These are phyloP conservation scores for Madurella fahalii DNA, from an alignment of 2,329 filamentous ascomycete species.

Conservation along the genomic window DNA sequence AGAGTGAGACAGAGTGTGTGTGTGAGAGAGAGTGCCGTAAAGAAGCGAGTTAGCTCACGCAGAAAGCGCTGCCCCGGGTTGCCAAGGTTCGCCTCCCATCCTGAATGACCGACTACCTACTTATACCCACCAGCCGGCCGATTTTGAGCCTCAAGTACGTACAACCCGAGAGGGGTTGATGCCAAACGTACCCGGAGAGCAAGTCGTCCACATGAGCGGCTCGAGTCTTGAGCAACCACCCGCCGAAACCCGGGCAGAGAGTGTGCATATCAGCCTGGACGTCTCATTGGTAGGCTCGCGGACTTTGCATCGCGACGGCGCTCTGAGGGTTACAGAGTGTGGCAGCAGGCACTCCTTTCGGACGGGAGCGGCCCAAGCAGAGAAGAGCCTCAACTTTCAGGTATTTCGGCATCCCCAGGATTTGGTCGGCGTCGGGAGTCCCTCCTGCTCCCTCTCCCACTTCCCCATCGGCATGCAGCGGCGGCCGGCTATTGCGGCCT, in stretches of 20 bases:
- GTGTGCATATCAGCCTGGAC: conserved; percentile 4
- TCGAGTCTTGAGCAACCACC: not conserved
- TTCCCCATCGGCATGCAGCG: not conserved
- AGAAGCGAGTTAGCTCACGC: not conserved
- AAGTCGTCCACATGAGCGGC: conserved; percentile 1
- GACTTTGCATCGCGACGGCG: conserved; percentile 2
- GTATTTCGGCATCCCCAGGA: conserved; percentile 4
- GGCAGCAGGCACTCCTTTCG: conserved; percentile 4
- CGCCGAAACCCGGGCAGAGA: not conserved
- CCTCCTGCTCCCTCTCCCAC: not conserved
- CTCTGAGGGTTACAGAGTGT: conserved; percentile 7
- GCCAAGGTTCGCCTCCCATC: not conserved
- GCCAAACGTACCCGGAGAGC: conserved; percentile 1
- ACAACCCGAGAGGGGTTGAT: conserved; percentile 11
- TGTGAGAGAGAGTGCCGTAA: too few relatives aligned
- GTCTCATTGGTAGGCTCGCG: conserved; percentile 11
- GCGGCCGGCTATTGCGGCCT: conserved; percentile 5
- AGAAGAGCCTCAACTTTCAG: conserved; percentile 12
- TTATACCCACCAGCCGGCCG: conserved; percentile 1
- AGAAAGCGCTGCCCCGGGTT: not conserved
- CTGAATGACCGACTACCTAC: not conserved
- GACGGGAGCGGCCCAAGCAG: not conserved
- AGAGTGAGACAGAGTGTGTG: too few relatives aligned
- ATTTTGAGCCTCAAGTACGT: not conserved
- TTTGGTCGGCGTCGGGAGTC: conserved; percentile 2